phyloP scores from a whole-genome alignment of 805 yeast genomes.

The Kodamaea restingae region DNA sequence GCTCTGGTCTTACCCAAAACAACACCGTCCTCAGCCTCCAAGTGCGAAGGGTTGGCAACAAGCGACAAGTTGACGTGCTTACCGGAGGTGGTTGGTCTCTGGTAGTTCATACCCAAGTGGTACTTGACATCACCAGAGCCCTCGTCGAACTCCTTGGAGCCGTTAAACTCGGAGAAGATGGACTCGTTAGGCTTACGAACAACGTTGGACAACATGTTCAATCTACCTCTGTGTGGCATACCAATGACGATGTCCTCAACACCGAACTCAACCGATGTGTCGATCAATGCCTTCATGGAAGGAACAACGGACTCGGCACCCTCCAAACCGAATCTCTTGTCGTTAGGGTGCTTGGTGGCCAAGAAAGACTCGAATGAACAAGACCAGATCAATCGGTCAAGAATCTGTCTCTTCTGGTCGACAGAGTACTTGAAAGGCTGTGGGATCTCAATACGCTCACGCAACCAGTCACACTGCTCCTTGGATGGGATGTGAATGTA shows the following conservation, averaged over 20 bases:
- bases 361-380: slow-evolving; percentile 89
- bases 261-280: slow-evolving; percentile 87
- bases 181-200: slow-evolving; percentile 98
- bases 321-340: slow-evolving; percentile 96
- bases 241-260: slow-evolving; percentile 96
- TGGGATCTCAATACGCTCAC: slow-evolving; percentile 94
- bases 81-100: slow-evolving; percentile 98
- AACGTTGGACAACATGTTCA: slow-evolving; percentile 95
- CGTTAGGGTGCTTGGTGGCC: slow-evolving; percentile 95
- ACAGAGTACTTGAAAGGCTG: slow-evolving; percentile 73
- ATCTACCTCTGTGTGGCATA: slow-evolving; percentile 99
- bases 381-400: slow-evolving; percentile 96
- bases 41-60: slow-evolving; percentile 98
- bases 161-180: slow-evolving; percentile 92
- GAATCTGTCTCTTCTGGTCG: slow-evolving; percentile 92
- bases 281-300: slow-evolving; percentile 94
- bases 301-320: slow-evolving; percentile 97
- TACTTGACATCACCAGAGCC: slow-evolving; percentile 99
- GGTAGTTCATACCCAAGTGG: slow-evolving; percentile 98
- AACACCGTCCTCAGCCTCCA: slow-evolving; percentile 98
- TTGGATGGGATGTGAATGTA: slow-evolving; percentile 96
- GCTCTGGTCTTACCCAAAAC: slow-evolving; percentile 98
- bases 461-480: slow-evolving; percentile 95
- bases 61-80: slow-evolving; percentile 90
- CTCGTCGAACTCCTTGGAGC: slow-evolving; percentile 85